Conservation (phyloP, 1,284 basidiomycete species). For the Mrakiaceae sp. region DNA sequence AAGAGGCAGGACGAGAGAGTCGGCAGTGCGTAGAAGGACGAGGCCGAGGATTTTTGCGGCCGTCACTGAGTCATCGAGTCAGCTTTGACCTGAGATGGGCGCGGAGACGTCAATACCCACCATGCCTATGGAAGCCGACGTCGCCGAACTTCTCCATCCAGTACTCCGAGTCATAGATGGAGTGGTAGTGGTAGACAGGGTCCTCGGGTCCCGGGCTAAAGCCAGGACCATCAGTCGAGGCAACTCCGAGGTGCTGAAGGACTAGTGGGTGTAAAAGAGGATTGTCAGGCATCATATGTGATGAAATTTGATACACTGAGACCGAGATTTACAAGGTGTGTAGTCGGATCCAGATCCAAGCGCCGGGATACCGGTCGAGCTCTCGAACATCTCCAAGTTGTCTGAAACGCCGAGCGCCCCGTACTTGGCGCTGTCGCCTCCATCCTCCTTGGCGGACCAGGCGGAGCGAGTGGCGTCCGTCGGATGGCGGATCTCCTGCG, state of each 20-base stretch:
- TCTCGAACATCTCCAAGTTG: constrained; percentile 1
- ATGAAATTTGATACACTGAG: constrained; percentile 43
- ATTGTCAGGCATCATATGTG: background rate
- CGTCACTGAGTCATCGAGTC: too few relatives aligned
- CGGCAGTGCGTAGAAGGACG: constrained; percentile 46
- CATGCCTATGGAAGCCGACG: constrained; percentile 59
- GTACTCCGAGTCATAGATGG: constrained; percentile 58
- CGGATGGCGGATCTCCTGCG: constrained; percentile 53
- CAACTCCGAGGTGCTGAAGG: constrained; percentile 30
- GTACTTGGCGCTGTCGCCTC: constrained; percentile 25
- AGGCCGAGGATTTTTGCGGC: constrained; percentile 41
- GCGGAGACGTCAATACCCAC: constrained; percentile 40
- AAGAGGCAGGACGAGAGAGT: constrained; percentile 51
- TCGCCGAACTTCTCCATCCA: constrained; percentile 52
- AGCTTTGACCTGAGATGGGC: too few relatives aligned
- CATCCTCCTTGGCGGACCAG: constrained; percentile 27
- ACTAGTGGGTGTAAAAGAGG: background rate
- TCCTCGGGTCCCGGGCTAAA: constrained; percentile 37
- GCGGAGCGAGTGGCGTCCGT: constrained; percentile 29
- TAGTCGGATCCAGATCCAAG: constrained; percentile 49
- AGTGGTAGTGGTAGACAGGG: constrained; percentile 67
- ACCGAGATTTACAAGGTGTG: constrained; percentile 40
- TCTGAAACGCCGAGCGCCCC: constrained; percentile 11
- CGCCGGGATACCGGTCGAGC: constrained; percentile 21
- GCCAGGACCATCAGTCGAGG: constrained; percentile 29